phyloP scores from a whole-genome alignment of 2,329 filamentous ascomycete genomes.

The Aspergillus ruber region DNA sequence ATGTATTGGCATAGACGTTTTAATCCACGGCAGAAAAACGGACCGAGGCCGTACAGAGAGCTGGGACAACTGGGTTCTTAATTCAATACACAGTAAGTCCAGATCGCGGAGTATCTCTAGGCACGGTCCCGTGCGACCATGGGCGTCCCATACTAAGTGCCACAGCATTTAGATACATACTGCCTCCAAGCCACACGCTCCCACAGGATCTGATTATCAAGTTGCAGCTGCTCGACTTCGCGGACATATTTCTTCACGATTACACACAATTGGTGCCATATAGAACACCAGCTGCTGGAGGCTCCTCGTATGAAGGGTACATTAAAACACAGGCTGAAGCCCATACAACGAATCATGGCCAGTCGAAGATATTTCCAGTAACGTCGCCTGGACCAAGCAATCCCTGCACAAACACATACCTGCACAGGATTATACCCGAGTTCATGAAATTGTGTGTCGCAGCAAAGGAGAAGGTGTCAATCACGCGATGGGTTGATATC shows the following conservation, averaged over 20 bases:
- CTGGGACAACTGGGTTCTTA: slow-evolving; percentile 16
- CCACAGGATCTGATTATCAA: slow-evolving; percentile 42
- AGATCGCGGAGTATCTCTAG: background rate
- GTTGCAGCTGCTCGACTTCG: slow-evolving; percentile 43
- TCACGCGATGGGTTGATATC: slow-evolving; percentile 40
- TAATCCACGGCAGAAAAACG: slow-evolving; percentile 30
- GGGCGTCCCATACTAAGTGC: background rate
- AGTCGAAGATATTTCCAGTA: background rate
- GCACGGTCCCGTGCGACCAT: no score
- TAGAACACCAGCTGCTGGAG: background rate
- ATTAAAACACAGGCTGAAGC: background rate
- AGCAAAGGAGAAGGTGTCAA: slow-evolving; percentile 22
- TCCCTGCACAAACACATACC: background rate
- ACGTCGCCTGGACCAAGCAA: background rate
- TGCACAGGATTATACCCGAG: slow-evolving; percentile 26
- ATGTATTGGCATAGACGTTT: slow-evolving; percentile 39
- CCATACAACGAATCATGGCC: background rate
- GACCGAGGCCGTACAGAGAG: slow-evolving; percentile 1
- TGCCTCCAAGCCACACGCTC: slow-evolving; percentile 35
- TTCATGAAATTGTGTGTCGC: slow-evolving; percentile 45
- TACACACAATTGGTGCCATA: slow-evolving; percentile 11
- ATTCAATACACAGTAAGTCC: slow-evolving; percentile 23
- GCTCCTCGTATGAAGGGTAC: background rate
- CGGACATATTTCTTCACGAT: slow-evolving; percentile 39
- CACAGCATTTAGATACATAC: slow-evolving; percentile 38